Percentiles rank a stretch among this genome's conserved stretches.
Evolutionary conservation across 2,329 filamentous ascomycete species (phyloP).

Genomic region (Dactylonectria macrodidyma): DNA sequence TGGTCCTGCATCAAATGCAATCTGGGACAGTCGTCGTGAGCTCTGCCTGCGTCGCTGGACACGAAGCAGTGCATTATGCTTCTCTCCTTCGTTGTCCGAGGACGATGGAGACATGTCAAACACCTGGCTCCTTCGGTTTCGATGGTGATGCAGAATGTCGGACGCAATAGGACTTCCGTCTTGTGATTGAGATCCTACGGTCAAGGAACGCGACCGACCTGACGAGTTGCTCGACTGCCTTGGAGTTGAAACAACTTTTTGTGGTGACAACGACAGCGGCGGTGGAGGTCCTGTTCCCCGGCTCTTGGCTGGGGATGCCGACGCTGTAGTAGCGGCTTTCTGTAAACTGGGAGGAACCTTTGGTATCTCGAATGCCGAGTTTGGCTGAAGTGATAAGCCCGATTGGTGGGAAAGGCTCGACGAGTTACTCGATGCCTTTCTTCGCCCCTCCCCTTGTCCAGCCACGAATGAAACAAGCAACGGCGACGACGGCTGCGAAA

Average conservation of each 20-base stretch:
- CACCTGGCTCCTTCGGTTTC: conserved; percentile 93
- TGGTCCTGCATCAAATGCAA: conserved; percentile 87
- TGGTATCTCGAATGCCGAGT: conserved; percentile 79
- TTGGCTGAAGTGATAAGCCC: conserved; percentile 74
- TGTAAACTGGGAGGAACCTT: conserved; percentile 73
- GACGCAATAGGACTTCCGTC: conserved; percentile 84
- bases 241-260: conserved; percentile 73
- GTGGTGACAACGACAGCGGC: conserved; percentile 70
- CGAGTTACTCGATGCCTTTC: conserved; percentile 93
- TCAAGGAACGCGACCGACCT: conserved; percentile 86
- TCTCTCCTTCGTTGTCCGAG: conserved; percentile 95
- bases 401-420: conserved; percentile 88
- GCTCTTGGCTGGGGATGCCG: conserved; percentile 69
- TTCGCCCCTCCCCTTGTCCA: conserved; percentile 79
- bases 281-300: conserved; percentile 66
- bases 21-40: conserved; percentile 92
- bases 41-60: conserved; percentile 96
- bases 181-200: conserved; percentile 94
- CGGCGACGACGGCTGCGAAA: conserved; percentile 78
- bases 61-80: conserved; percentile 89
- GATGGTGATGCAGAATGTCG: conserved; percentile 81
- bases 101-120: conserved; percentile 98
- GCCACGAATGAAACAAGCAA: conserved; percentile 97
- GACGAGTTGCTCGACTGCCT: conserved; percentile 73
- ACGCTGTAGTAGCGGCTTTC: conserved; percentile 70